Conservation (phyloP, 2,329 filamentous ascomycete genomes). For the Ophioceras dolichostomum region DNA sequence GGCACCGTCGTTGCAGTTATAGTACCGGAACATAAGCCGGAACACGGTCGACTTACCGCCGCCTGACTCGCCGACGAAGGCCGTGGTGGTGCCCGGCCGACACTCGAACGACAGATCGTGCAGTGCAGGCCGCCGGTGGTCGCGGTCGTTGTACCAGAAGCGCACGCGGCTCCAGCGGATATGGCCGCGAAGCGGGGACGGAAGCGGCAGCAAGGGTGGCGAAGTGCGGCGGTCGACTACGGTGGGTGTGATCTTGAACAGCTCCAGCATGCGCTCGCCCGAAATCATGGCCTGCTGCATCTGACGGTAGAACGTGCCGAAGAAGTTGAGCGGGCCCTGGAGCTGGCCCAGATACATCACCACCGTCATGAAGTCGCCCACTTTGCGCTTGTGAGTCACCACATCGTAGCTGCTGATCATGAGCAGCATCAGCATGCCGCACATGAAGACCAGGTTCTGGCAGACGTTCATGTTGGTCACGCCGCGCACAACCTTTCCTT, state of each 20-base stretch:
- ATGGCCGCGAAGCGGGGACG: constrained; percentile 56
- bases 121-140: constrained; percentile 72
- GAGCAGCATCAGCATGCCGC: constrained; percentile 59
- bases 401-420: constrained; percentile 71
- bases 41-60: constrained; percentile 97
- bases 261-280: constrained; percentile 82
- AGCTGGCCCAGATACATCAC: constrained; percentile 71
- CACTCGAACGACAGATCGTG: constrained; percentile 78
- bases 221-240: constrained; percentile 71
- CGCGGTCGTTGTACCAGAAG: constrained; percentile 81
- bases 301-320: constrained; percentile 89
- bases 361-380: constrained; percentile 62
- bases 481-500: constrained; percentile 65
- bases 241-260: constrained; percentile 92
- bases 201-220: constrained; percentile 49
- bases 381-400: constrained; percentile 47
- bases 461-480: constrained; percentile 72
- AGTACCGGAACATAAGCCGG: constrained; percentile 91
- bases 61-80: constrained; percentile 90
- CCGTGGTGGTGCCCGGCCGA: constrained; percentile 81
- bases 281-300: constrained; percentile 97
- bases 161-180: constrained; percentile 81
- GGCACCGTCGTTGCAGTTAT: constrained; percentile 68
- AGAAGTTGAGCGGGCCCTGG: constrained; percentile 73
- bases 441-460: constrained; percentile 69